Percentiles rank a stretch among this genome's conserved stretches.
phyloP scores from a whole-genome alignment of 2,329 filamentous ascomycete genomes.

The Pseudohalonectria lignicola region DNA sequence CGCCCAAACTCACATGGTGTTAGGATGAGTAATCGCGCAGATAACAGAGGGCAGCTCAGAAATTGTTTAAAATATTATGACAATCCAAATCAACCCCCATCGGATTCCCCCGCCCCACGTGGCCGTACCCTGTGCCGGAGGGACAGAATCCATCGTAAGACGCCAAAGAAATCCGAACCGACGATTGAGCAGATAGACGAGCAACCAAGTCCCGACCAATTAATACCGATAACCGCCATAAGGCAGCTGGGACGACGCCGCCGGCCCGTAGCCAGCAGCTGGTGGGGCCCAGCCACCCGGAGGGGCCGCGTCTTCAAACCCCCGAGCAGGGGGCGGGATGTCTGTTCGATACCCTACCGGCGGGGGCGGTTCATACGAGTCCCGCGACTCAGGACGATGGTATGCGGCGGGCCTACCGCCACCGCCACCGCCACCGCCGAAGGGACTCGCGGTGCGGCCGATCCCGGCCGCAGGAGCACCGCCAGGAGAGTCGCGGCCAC shows the following conservation, averaged over 20 bases:
- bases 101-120: too few species aligned
- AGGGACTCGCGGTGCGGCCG: conserved; percentile 35
- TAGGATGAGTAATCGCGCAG: too few species aligned
- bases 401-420: conserved; percentile 29
- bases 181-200: too few species aligned
- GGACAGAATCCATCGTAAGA: too few species aligned
- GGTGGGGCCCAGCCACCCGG: conserved; percentile 4
- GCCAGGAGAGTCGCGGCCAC: conserved; percentile 9
- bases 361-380: conserved; percentile 28
- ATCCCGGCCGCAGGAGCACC: conserved; percentile 3
- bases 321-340: conserved; percentile 6
- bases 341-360: too few species aligned
- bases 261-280: conserved; percentile 1
- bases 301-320: conserved; percentile 1
- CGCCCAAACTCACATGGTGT: too few species aligned
- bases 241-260: conserved; percentile 1
- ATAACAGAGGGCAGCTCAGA: too few species aligned
- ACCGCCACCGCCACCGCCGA: conserved; percentile 22
- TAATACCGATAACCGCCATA: conserved; percentile 9
- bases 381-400: conserved; percentile 35
- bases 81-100: too few species aligned
- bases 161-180: too few species aligned
- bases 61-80: too few species aligned
- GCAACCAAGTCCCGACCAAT: too few species aligned
- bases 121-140: too few species aligned